These are phyloP conservation scores for Cordyceps militaris DNA, from an alignment of 2,329 filamentous ascomycete species.

Conservation along the genomic window DNA sequence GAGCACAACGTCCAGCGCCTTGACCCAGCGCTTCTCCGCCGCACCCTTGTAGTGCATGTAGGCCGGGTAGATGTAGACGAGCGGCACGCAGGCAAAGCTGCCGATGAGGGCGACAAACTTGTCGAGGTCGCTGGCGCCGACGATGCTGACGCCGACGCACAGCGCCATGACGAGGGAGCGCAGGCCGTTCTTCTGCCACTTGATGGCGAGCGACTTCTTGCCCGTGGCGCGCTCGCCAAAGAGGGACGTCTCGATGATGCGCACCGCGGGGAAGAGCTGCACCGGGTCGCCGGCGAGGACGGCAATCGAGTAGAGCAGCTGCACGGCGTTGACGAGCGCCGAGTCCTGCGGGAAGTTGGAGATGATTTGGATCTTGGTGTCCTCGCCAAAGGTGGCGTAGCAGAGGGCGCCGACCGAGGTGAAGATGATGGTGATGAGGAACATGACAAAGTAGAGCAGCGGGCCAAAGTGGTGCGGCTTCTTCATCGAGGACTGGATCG, in stretches of 20 bases:
- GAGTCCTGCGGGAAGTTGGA: conserved; percentile 67
- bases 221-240: conserved; percentile 60
- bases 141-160: conserved; percentile 54
- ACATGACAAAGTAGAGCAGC: conserved; percentile 62
- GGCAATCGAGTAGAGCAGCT: conserved; percentile 66
- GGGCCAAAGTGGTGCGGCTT: conserved; percentile 59
- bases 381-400: conserved; percentile 64
- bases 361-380: conserved; percentile 67
- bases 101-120: conserved; percentile 70
- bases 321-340: conserved; percentile 67
- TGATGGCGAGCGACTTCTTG: conserved; percentile 56
- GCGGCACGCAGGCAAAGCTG: conserved; percentile 64
- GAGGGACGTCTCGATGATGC: conserved; percentile 61
- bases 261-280: conserved; percentile 65
- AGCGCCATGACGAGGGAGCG: conserved; percentile 48
- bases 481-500: conserved; percentile 70
- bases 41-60: conserved; percentile 63
- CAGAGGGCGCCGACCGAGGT: conserved; percentile 65
- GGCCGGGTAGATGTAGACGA: conserved; percentile 72
- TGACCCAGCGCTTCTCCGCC: conserved; percentile 48
- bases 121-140: conserved; percentile 63
- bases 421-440: conserved; percentile 66
- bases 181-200: conserved; percentile 71
- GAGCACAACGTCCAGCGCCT: conserved; percentile 52
- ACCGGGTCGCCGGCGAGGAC: conserved; percentile 69